Percentiles rank a stretch among this genome's conserved stretches.
Conservation (phyloP, 805 yeast genomes). For the Sugiyamaella floridensis region DNA sequence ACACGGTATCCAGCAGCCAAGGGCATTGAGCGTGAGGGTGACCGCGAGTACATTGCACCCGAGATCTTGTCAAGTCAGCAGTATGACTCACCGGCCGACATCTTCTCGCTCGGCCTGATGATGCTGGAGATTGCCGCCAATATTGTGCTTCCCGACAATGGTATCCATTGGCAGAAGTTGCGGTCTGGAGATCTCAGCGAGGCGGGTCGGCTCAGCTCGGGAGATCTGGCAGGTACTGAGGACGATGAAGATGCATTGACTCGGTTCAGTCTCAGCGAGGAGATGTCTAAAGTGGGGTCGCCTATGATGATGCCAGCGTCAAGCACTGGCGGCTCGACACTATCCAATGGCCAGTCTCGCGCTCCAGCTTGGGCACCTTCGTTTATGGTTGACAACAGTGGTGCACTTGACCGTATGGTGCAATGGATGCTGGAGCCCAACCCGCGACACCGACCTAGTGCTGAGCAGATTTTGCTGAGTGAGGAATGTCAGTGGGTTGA, state of each 20-base stretch:
- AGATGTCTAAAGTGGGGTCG: background rate
- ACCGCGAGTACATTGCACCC: slow-evolving; percentile 95
- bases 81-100: slow-evolving; percentile 88
- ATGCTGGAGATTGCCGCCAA: slow-evolving; percentile 95
- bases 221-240: slow-evolving; percentile 41
- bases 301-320: slow-evolving; percentile 2
- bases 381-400: slow-evolving; percentile 66
- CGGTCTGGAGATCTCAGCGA: slow-evolving; percentile 93
- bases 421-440: slow-evolving; percentile 85
- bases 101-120: slow-evolving; percentile 88
- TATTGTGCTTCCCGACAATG: slow-evolving; percentile 90
- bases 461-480: slow-evolving; percentile 58
- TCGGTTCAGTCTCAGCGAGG: slow-evolving; percentile 1
- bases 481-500: slow-evolving; percentile 77
- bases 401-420: slow-evolving; percentile 70
- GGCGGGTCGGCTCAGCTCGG: slow-evolving; percentile 73
- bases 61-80: slow-evolving; percentile 77
- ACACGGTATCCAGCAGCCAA: slow-evolving; percentile 57
- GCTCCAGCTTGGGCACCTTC: slow-evolving; percentile 78
- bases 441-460: slow-evolving; percentile 75
- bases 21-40: slow-evolving; percentile 89
- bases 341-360: background rate
- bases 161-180: slow-evolving; percentile 91
- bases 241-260: slow-evolving; percentile 9
- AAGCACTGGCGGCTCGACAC: slow-evolving; percentile 2